Evolutionary conservation across 2,329 filamentous ascomycete genomes (phyloP).

Genomic region (Neofusicoccum laricinum): DNA sequence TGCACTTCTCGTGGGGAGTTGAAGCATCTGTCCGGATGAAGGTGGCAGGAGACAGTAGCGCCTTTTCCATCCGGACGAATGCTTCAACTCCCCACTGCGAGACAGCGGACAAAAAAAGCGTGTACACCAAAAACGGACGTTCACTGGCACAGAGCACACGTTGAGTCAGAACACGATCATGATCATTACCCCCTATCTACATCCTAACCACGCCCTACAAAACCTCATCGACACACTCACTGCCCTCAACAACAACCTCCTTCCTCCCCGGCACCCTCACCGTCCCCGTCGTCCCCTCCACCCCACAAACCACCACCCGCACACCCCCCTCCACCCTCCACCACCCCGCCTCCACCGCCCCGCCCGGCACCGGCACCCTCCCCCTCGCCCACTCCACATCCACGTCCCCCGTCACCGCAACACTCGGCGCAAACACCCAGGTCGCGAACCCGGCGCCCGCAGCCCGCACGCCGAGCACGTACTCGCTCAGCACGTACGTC

Average conservation of each 20-base stretch:
- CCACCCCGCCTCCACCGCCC: neutral
- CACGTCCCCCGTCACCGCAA: neutral
- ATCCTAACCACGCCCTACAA: neutral
- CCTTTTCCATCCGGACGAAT: neutral
- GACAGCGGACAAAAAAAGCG: too few relatives aligned
- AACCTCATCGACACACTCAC: neutral
- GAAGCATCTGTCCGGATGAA: neutral
- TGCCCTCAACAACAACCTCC: neutral
- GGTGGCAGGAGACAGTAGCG: neutral
- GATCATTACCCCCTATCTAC: neutral
- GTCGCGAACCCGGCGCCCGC: neutral
- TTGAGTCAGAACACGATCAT: neutral
- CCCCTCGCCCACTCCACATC: slow-evolving; percentile 6
- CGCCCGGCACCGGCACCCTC: neutral
- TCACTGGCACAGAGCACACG: too few relatives aligned
- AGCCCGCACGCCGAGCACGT: slow-evolving; percentile 5
- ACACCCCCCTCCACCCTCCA: neutral
- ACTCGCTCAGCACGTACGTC: slow-evolving; percentile 39
- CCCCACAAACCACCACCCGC: neutral
- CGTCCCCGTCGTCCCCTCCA: neutral
- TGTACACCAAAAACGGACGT: too few relatives aligned
- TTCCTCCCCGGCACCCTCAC: slow-evolving; percentile 4
- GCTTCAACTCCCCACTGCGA: neutral
- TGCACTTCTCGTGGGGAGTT: neutral
- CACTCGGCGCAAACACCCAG: slow-evolving; percentile 4